A percentile compares a stretch with the other conserved stretches of the same genome.
Evolutionary conservation across 768 basidiomycete species (phyloP).

Genomic region (Auriculariales sp.): DNA sequence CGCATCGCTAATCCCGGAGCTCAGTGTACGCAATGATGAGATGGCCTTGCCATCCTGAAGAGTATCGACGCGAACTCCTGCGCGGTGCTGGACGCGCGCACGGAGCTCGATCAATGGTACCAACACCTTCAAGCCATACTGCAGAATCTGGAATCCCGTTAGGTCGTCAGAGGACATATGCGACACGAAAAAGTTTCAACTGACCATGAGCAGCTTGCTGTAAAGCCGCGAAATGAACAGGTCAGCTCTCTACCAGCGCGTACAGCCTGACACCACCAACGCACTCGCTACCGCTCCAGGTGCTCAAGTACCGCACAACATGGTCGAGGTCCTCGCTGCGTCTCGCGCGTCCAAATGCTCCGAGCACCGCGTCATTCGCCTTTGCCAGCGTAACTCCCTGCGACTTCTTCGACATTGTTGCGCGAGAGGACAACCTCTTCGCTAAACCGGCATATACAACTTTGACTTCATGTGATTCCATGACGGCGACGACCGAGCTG

Average conservation of each 20-base stretch:
- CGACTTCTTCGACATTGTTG: slow-evolving; percentile 36
- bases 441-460: no score
- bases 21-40: not conserved
- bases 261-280: slow-evolving; percentile 16
- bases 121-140: slow-evolving; percentile 59
- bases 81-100: slow-evolving; percentile 51
- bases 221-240: not conserved
- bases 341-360: slow-evolving; percentile 42
- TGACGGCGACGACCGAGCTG: not conserved
- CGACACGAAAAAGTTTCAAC: slow-evolving; percentile 6
- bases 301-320: slow-evolving; percentile 58
- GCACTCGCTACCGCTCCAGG: slow-evolving; percentile 82
- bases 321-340: slow-evolving; percentile 56
- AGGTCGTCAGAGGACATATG: no score
- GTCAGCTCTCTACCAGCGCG: not conserved
- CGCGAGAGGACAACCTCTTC: no score
- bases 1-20: slow-evolving; percentile 39
- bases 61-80: slow-evolving; percentile 32
- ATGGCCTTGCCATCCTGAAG: slow-evolving; percentile 4
- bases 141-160: slow-evolving; percentile 38
- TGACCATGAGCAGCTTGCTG: slow-evolving; percentile 67
- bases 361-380: slow-evolving; percentile 50
- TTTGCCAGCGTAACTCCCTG: slow-evolving; percentile 34
- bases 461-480: no score
- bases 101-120: slow-evolving; percentile 51